These are phyloP conservation scores for Psilocybe tampanensis DNA, from an alignment of 768 basidiomycete species.

Conservation along the genomic window DNA sequence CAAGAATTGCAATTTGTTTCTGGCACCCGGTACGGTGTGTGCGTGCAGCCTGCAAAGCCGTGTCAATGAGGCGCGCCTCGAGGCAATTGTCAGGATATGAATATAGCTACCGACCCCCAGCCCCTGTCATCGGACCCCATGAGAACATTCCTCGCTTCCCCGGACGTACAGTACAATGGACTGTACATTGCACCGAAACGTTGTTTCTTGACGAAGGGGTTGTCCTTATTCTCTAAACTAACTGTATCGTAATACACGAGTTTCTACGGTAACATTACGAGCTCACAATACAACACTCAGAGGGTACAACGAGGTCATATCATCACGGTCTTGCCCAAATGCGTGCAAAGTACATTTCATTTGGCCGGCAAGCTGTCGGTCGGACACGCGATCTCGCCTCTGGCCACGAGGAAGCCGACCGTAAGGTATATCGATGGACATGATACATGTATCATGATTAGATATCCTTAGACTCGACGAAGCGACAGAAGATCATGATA, in stretches of 20 bases:
- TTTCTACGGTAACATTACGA: background rate
- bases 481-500: background rate
- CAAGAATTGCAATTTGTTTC: conserved; percentile 20
- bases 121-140: background rate
- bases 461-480: background rate
- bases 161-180: no score
- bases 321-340: background rate
- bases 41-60: conserved; percentile 23
- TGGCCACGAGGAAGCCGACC: conserved; percentile 9
- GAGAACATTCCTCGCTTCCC: background rate
- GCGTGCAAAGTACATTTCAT: background rate
- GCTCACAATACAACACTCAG: background rate
- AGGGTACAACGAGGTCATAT: background rate
- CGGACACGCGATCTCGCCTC: conserved; percentile 14
- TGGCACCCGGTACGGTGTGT: no score
- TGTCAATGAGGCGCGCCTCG: conserved; percentile 55
- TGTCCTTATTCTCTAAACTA: no score
- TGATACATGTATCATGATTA: conserved; percentile 14
- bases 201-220: no score
- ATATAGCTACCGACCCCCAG: background rate
- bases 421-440: background rate
- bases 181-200: no score
- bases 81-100: conserved; percentile 36
- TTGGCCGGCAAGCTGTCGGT: conserved; percentile 6
- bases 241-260: no score